A percentile compares a stretch with the other conserved stretches of the same genome.
Evolutionary conservation across 495 filamentous ascomycete genomes (phyloP).

Genomic region (Cladorrhinum samala): DNA sequence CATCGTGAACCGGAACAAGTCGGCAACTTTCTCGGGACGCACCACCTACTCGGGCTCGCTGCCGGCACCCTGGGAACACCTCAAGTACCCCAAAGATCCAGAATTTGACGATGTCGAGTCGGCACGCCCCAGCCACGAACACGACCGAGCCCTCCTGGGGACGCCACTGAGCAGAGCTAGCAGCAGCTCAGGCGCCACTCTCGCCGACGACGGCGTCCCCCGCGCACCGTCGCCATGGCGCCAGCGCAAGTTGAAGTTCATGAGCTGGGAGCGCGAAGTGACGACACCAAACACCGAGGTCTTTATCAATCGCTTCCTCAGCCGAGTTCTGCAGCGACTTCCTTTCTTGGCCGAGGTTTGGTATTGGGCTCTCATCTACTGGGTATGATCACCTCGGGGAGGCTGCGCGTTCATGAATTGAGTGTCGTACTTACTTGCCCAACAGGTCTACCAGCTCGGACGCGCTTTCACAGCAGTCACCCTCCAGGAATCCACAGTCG

Average conservation of each 20-base stretch:
- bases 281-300: constrained; percentile 26
- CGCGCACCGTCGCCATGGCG: constrained; percentile 11
- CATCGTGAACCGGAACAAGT: constrained; percentile 30
- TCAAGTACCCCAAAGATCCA: constrained; percentile 17
- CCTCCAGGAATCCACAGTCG: constrained; percentile 50
- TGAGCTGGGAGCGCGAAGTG: constrained; percentile 20
- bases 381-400: too few species aligned
- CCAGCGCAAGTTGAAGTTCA: constrained; percentile 16
- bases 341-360: constrained; percentile 76
- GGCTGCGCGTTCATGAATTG: too few species aligned
- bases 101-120: constrained; percentile 11
- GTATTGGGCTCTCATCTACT: constrained; percentile 71
- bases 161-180: constrained; percentile 9
- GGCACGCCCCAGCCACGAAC: not conserved
- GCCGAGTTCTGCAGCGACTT: constrained; percentile 55
- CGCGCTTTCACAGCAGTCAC: constrained; percentile 50
- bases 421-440: not conserved
- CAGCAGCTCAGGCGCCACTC: constrained; percentile 19
- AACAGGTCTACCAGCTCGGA: constrained; percentile 30
- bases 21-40: not conserved
- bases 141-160: not conserved
- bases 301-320: constrained; percentile 25
- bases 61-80: constrained; percentile 17
- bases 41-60: constrained; percentile 5
- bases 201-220: constrained; percentile 8